Conservation (phyloP, 805 yeast genomes). For the Kodamaea neixiangensis region DNA sequence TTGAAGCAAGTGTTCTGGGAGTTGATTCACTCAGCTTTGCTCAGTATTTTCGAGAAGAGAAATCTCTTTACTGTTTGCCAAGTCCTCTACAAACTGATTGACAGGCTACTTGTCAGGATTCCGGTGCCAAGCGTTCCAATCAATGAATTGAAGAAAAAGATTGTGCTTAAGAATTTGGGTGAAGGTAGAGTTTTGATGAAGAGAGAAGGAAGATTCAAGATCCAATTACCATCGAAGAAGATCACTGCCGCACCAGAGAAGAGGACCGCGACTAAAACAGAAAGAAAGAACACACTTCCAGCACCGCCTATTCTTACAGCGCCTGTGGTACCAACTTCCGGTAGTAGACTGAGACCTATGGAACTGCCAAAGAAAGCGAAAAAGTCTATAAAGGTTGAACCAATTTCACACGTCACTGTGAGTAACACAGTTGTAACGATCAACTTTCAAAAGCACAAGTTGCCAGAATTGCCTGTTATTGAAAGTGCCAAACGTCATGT, state of each 20-base stretch:
- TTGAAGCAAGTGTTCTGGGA: constrained; percentile 67
- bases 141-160: constrained; percentile 48
- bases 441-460: constrained; percentile 14
- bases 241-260: neutral
- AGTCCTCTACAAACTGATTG: constrained; percentile 62
- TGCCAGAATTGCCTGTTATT: constrained; percentile 9
- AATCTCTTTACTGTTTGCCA: constrained; percentile 63
- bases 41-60: constrained; percentile 62
- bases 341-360: neutral
- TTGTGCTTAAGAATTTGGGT: constrained; percentile 59
- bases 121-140: constrained; percentile 62
- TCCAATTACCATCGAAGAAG: constrained; percentile 43
- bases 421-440: constrained; percentile 8
- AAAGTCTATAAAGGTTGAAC: neutral
- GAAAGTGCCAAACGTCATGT: neutral
- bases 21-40: constrained; percentile 59
- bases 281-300: neutral
- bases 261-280: constrained; percentile 13
- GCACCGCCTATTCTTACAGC: neutral
- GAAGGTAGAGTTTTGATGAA: constrained; percentile 58
- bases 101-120: constrained; percentile 61
- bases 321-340: neutral
- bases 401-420: neutral
- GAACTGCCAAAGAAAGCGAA: neutral
- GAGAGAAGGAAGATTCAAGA: constrained; percentile 59